Percentiles rank a stretch among this genome's conserved stretches.
Conservation (phyloP, 495 filamentous ascomycete genomes). For the Rhizodiscina lignyota region DNA sequence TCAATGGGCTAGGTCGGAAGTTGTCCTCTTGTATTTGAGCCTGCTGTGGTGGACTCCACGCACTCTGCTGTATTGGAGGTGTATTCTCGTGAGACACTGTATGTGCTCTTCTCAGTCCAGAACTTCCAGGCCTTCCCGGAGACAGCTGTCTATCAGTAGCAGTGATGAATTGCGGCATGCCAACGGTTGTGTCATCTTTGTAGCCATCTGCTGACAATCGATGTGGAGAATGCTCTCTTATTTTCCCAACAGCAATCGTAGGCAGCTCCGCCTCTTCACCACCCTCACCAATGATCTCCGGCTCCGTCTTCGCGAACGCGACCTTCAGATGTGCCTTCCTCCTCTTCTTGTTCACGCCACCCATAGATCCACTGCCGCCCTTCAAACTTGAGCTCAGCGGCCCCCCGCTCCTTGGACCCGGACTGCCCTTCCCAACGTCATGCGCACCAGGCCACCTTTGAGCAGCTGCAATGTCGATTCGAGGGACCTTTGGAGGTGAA, state of each 20-base stretch:
- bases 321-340: slow-evolving; percentile 59
- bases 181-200: too few species aligned
- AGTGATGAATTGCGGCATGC: not conserved
- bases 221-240: too few species aligned
- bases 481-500: slow-evolving; percentile 9
- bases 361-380: too few species aligned
- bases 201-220: too few species aligned
- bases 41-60: not conserved
- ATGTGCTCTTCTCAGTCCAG: not conserved
- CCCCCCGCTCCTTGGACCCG: too few species aligned
- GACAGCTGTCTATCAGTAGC: too few species aligned
- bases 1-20: not conserved
- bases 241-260: slow-evolving; percentile 38
- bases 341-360: slow-evolving; percentile 14
- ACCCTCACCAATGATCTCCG: slow-evolving; percentile 71
- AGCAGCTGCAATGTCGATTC: slow-evolving; percentile 22
- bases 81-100: not conserved
- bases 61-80: not conserved
- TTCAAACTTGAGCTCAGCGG: too few species aligned
- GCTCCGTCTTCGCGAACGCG: slow-evolving; percentile 46
- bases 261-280: slow-evolving; percentile 66
- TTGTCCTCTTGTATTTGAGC: not conserved
- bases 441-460: slow-evolving; percentile 21
- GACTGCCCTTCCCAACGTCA: slow-evolving; percentile 12
- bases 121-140: too few species aligned